These are phyloP conservation scores for Sporisorium sorghi DNA, from an alignment of 1,284 basidiomycete species.

Conservation along the genomic window DNA sequence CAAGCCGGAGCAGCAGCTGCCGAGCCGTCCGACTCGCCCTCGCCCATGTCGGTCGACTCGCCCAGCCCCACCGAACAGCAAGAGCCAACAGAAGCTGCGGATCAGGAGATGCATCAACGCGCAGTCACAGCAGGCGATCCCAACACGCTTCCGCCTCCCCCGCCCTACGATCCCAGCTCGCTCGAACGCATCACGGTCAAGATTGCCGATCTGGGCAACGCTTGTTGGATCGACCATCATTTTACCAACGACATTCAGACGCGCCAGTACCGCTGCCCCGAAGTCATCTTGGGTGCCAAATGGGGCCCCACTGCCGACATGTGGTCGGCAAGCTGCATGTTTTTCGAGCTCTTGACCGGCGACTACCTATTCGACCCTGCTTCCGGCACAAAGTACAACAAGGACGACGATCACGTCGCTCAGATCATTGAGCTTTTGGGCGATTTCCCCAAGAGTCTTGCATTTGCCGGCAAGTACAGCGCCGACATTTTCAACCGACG, in stretches of 20 bases:
- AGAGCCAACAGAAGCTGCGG: slow-evolving; percentile 41
- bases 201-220: slow-evolving; percentile 96
- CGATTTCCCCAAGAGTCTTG: slow-evolving; percentile 83
- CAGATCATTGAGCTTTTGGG: slow-evolving; percentile 98
- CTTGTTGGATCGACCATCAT: slow-evolving; percentile 90
- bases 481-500: slow-evolving; percentile 94
- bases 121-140: slow-evolving; percentile 74
- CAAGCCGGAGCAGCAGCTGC: slow-evolving; percentile 49
- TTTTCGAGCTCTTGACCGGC: slow-evolving; percentile 85
- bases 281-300: slow-evolving; percentile 93
- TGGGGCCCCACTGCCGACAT: slow-evolving; percentile 96
- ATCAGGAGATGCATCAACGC: slow-evolving; percentile 51
- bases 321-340: slow-evolving; percentile 93
- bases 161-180: slow-evolving; percentile 74
- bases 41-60: slow-evolving; percentile 54
- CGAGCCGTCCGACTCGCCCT: slow-evolving; percentile 52
- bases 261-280: slow-evolving; percentile 94
- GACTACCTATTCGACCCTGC: slow-evolving; percentile 91
- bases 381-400: slow-evolving; percentile 82
- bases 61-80: slow-evolving; percentile 28
- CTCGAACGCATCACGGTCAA: slow-evolving; percentile 95
- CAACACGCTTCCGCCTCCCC: slow-evolving; percentile 73
- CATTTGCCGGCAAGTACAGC: slow-evolving; percentile 91
- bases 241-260: slow-evolving; percentile 98
- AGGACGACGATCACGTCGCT: slow-evolving; percentile 98